These are phyloP conservation scores for Solanum appendiculatum DNA, from an alignment of 257 asterid species.

Conservation along the genomic window DNA sequence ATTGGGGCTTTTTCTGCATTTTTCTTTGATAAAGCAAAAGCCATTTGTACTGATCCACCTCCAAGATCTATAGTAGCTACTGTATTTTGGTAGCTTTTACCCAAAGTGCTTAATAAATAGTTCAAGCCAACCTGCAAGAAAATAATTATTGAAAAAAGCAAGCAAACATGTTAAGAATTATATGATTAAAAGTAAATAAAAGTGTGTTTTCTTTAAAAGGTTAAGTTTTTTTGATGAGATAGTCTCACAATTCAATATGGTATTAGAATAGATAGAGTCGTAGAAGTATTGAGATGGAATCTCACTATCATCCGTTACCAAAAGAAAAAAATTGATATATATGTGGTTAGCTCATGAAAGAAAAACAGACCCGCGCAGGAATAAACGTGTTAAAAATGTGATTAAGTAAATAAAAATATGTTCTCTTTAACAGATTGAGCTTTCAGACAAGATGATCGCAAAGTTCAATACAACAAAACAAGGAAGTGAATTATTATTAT, in stretches of 20 bases:
- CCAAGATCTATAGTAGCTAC: constrained; percentile 20
- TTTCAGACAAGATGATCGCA: not conserved
- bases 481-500: not conserved
- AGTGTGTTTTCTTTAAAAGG: not conserved
- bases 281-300: rapidly evolving
- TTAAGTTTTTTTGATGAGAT: too few species aligned
- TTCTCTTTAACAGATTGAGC: too few species aligned
- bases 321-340: too few species aligned
- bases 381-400: not conserved
- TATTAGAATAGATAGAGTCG: too few species aligned
- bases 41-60: constrained; percentile 11
- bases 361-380: too few species aligned
- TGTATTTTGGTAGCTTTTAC: constrained; percentile 1
- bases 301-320: too few species aligned
- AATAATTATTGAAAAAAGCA: constrained; percentile 4
- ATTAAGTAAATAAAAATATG: too few species aligned
- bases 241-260: too few species aligned
- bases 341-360: too few species aligned
- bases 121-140: not conserved
- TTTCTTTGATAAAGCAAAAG: constrained; percentile 36
- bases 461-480: not conserved
- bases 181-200: not conserved
- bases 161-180: not conserved
- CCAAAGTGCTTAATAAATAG: constrained; percentile 2
- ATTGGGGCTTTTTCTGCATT: constrained; percentile 21